Evolutionary conservation across 768 basidiomycete genomes (phyloP).

Genomic region (Lactifluus volemus): DNA sequence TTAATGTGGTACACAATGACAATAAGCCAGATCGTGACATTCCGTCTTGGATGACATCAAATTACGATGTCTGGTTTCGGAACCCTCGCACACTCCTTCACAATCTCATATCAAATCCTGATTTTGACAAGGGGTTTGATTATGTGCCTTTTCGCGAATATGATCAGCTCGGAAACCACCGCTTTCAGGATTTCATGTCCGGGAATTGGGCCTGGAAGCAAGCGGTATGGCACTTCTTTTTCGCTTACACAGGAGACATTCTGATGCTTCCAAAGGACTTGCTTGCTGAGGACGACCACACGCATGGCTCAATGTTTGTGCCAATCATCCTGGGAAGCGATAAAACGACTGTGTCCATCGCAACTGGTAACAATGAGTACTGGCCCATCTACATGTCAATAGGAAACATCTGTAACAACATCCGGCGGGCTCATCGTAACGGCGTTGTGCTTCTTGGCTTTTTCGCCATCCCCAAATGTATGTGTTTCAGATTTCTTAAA

Average conservation of each 20-base stretch:
- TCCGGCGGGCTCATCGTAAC: constrained; percentile 23
- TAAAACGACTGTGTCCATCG: constrained; percentile 26
- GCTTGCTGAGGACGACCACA: not conserved
- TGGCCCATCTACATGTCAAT: constrained; percentile 22
- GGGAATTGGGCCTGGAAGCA: constrained; percentile 36
- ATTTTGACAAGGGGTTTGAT: too few species aligned
- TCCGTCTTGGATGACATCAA: too few species aligned
- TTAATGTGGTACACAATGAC: too few species aligned
- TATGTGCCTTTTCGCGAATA: too few species aligned
- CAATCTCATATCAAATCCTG: too few species aligned
- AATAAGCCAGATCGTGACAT: too few species aligned
- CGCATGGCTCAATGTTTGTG: constrained; percentile 11
- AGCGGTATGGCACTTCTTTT: constrained; percentile 21
- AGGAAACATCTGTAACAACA: constrained; percentile 22
- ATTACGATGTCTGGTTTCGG: too few species aligned
- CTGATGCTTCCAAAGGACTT: too few species aligned
- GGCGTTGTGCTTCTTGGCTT: constrained; percentile 23
- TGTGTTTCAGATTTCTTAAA: too few species aligned
- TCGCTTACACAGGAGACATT: too few species aligned
- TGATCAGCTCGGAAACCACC: not conserved
- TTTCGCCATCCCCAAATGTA: constrained; percentile 27
- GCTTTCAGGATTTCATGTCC: constrained; percentile 30
- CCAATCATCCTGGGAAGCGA: constrained; percentile 23
- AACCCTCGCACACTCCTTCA: too few species aligned
- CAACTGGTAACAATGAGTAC: constrained; percentile 22